Conservation (phyloP, 495 filamentous ascomycete species). For the Saxophila tyrrhenica region DNA sequence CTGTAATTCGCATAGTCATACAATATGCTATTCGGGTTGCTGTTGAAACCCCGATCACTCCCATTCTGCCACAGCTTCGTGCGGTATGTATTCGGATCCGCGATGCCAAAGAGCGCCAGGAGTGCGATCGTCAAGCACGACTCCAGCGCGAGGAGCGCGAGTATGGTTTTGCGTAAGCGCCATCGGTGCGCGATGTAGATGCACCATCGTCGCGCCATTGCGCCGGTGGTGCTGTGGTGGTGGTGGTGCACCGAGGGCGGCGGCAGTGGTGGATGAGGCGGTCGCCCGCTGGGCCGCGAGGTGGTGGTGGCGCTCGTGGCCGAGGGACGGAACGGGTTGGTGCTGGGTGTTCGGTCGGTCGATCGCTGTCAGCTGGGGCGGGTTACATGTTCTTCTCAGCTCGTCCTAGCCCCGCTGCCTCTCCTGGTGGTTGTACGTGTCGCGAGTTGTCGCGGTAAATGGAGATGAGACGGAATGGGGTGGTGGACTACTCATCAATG, state of each 20-base stretch:
- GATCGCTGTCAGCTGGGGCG: not conserved
- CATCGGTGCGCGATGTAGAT: slow-evolving; percentile 41
- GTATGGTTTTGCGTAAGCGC: slow-evolving; percentile 51
- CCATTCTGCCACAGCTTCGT: slow-evolving; percentile 76
- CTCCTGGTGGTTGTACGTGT: not conserved
- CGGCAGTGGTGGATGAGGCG: not conserved
- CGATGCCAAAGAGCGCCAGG: slow-evolving; percentile 71
- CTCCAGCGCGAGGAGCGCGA: slow-evolving; percentile 58
- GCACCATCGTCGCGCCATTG: not conserved
- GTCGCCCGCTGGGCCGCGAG: not conserved
- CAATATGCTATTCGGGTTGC: slow-evolving; percentile 56
- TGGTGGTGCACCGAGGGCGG: not conserved
- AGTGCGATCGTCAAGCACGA: slow-evolving; percentile 55
- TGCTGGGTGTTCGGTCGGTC: not conserved
- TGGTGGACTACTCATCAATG: no score
- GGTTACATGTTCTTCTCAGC: not conserved
- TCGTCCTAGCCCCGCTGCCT: not conserved
- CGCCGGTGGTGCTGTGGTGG: not conserved
- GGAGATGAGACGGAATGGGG: not conserved
- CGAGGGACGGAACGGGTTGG: not conserved
- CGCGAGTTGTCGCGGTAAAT: not conserved
- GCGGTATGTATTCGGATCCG: slow-evolving; percentile 66
- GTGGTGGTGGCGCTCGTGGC: not conserved
- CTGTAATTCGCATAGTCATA: slow-evolving; percentile 70
- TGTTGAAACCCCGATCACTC: slow-evolving; percentile 69